Percentiles rank a stretch among this genome's conserved stretches.
Conservation (phyloP, 768 basidiomycete genomes). For the Rhodotorula paludigena region DNA sequence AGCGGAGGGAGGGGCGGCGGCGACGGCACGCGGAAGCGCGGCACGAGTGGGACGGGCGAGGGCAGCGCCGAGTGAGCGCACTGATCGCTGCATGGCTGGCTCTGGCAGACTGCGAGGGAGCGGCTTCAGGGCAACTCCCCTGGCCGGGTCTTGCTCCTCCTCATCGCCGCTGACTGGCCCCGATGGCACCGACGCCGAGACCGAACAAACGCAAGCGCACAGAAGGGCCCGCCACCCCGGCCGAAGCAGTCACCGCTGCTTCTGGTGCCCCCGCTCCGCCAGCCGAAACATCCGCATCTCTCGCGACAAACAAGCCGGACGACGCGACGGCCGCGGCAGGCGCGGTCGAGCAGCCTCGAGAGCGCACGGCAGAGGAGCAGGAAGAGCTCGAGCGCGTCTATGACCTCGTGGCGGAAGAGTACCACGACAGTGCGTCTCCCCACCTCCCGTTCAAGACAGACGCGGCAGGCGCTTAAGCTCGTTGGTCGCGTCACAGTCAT, state of each 20-base stretch:
- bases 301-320: neutral
- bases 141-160: no score
- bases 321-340: neutral
- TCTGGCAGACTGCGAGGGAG: no score
- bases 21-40: neutral
- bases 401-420: slow-evolving; percentile 53
- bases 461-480: slow-evolving; percentile 5
- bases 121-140: no score
- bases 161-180: no score
- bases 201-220: slow-evolving; percentile 1
- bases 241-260: neutral
- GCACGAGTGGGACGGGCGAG: neutral
- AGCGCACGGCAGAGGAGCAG: slow-evolving; percentile 54
- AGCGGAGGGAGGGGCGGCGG: neutral
- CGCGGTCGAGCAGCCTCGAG: slow-evolving; percentile 39
- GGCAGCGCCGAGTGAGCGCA: neutral
- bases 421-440: slow-evolving; percentile 62
- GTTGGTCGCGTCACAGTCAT: slow-evolving; percentile 54
- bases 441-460: neutral
- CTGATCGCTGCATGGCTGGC: neutral
- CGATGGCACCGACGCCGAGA: neutral
- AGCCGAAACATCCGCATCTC: neutral
- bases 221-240: neutral
- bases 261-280: neutral
- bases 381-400: slow-evolving; percentile 69